Evolutionary conservation across 805 yeast genomes (phyloP), one percentile per base, ranked within the genome.

Genomic region (Clavispora carvajalis): DNA sequence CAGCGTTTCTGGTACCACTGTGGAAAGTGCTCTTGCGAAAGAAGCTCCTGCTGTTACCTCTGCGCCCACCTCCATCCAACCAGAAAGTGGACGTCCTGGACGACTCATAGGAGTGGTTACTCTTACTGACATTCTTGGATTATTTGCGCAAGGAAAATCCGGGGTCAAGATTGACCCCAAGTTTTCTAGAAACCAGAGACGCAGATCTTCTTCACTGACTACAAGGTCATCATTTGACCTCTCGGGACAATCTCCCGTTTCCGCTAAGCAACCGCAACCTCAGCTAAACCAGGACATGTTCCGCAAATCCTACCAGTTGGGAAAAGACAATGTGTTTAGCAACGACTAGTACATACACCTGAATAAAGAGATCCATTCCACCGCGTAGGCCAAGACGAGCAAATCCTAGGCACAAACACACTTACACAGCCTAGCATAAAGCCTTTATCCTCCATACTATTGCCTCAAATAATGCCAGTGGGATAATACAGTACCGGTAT

Each of bases 71-170:
- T 17, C 42, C 12, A 35, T 40, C 3, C 49, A 44, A 17, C 51
- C 44, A 9, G 47, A 44, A 26, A 37, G 52, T 37, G 81, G 82
- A 33, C 69, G 81, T 38, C 79, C 87, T 2, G 96, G 96, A 12
- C 85, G 81, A 56, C 72, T 91, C 46, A 78, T 87, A 40, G 98
- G 98, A 30, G 98, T 93, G 19, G 80, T 93, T 3, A 86, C 96
- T 3, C 68, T 93, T 51, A 91, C 98, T 0, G 99, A 91, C 62
- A 82, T 91, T 24, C 66, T 93, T 37, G 86, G 90, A 13, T 64
- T 88, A 33, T 74, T 91, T 47, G 95, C 96, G 7, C 74, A 80
- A 51, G 77, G 76, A 25, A 74, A 80, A 42, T 51, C 62, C 16
- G 96, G 95, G 3, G 76, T 76, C 54, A 69, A 67, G 40, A 80